phyloP scores from a whole-genome alignment of 768 basidiomycete species.

The Naganishia antarctica region DNA sequence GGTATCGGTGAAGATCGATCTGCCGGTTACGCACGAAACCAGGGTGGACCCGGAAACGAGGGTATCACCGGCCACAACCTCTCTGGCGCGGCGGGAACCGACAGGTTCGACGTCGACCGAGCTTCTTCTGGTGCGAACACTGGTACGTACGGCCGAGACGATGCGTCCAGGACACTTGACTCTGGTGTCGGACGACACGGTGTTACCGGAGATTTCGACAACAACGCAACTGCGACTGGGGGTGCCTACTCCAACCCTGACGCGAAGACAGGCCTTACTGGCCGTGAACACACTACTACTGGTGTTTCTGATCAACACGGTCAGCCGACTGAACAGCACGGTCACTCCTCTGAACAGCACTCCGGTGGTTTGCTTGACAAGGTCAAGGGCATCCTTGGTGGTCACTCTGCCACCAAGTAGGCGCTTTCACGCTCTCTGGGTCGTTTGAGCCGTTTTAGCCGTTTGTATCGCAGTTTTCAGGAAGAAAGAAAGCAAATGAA shows the following conservation, averaged over 20 bases:
- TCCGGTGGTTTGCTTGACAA: slow-evolving; percentile 26
- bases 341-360: slow-evolving; percentile 2
- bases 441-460: neutral
- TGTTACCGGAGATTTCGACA: slow-evolving; percentile 20
- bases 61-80: slow-evolving; percentile 9
- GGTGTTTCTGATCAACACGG: slow-evolving; percentile 25
- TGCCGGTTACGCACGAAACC: slow-evolving; percentile 20
- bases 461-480: neutral
- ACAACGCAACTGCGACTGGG: slow-evolving; percentile 4
- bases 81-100: slow-evolving; percentile 27
- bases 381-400: slow-evolving; percentile 29
- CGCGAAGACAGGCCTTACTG: slow-evolving; percentile 27
- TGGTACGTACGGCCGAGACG: slow-evolving; percentile 4
- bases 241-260: slow-evolving; percentile 25
- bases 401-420: slow-evolving; percentile 25
- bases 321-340: neutral
- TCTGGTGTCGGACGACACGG: slow-evolving; percentile 19
- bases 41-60: slow-evolving; percentile 24
- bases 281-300: slow-evolving; percentile 26
- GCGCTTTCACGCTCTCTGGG: neutral
- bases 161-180: slow-evolving; percentile 9
- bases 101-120: slow-evolving; percentile 27
- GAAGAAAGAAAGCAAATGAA: slow-evolving; percentile 1
- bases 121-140: neutral
- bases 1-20: slow-evolving; percentile 20